Conservation (phyloP, 1,284 basidiomycete species). For the Ustilago loliicola region DNA sequence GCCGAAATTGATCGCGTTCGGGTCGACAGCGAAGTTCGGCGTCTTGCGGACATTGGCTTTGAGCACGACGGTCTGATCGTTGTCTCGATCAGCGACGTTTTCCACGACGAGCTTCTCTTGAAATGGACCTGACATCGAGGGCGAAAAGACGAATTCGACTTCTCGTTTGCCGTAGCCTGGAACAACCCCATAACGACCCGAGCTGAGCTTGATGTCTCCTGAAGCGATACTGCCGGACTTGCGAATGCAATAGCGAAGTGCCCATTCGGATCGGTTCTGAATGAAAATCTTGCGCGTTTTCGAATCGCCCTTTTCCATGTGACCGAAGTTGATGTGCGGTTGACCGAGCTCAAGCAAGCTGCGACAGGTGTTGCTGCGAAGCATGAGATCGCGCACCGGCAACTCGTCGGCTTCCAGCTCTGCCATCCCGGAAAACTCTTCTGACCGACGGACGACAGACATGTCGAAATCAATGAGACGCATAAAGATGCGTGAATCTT, state of each 20-base stretch:
- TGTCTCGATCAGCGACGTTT: conserved; percentile 73
- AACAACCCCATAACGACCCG: conserved; percentile 73
- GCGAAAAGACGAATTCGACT: conserved; percentile 72
- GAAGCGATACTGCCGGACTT: conserved; percentile 74
- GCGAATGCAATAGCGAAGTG: conserved; percentile 72
- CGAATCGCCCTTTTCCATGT: conserved; percentile 73
- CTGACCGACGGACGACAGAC: conserved; percentile 48
- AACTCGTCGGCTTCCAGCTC: conserved; percentile 70
- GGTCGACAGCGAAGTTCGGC: conserved; percentile 72
- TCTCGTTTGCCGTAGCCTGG: conserved; percentile 74
- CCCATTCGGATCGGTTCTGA: conserved; percentile 73
- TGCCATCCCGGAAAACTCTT: conserved; percentile 64
- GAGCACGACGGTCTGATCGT: conserved; percentile 73
- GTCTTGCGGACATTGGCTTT: conserved; percentile 73
- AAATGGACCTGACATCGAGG: conserved; percentile 72
- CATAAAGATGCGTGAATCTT: conserved; percentile 73
- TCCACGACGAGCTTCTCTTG: conserved; percentile 73
- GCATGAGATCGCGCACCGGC: conserved; percentile 73
- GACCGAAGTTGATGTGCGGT: conserved; percentile 74
- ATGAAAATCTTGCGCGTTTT: conserved; percentile 73
- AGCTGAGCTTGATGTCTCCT: conserved; percentile 73
- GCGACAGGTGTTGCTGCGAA: conserved; percentile 72
- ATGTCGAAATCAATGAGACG: conserved; percentile 72
- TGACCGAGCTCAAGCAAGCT: conserved; percentile 73
- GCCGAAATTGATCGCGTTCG: conserved; percentile 70